Evolutionary conservation across 768 basidiomycete species (phyloP), one percentile per base, ranked within the genome.

Genomic region (Punctularia strigosozonata): DNA sequence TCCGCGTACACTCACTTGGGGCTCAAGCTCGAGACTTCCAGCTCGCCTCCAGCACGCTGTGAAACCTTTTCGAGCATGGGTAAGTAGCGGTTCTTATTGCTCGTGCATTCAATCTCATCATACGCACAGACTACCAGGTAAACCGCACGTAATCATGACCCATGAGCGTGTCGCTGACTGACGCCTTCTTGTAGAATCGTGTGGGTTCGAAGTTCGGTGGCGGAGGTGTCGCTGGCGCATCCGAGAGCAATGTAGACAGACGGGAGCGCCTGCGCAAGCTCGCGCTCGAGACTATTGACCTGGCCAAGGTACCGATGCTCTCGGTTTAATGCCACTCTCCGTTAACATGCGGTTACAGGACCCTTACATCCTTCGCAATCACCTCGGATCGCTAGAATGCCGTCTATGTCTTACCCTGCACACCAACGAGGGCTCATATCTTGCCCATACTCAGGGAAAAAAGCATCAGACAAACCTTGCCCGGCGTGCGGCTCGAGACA

Each of bases 381-480:
- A 99, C 60, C 74, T 99, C 42, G 95, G 95, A 30, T 97, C 92
- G 6, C 76, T 98, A 30, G 94, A 98, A 75, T 99, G 95, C 66
- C 87, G 92, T 51, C 74, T 99, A 21, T 98, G 95, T 59, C 65
- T 99, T 34, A 99, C 95, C 0, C 73, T 99, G 8, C 95, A 99
- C 63, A 97, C 94, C n/a, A 98, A 98, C 52, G 95, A 99, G 62
- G 95, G 95, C 15, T 95, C 92, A 12, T 97, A 98, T 58, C 82
- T 99, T 35, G 95, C 95, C 0, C 95, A 99, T 51, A 99, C 95
- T 0, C 95, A 98, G 65, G 95, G 95, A 17, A 99, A 98, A 67
- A 99, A 98, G 56, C 95, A 98, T 57, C 95, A 98, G 58, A 98
- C 92, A 3, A 98, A 98, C 56, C 77, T 99, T 37, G 95, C 95